Evolutionary conservation across 2,329 filamentous ascomycete species (phyloP).

Genomic region (Exophiala bonariae): DNA sequence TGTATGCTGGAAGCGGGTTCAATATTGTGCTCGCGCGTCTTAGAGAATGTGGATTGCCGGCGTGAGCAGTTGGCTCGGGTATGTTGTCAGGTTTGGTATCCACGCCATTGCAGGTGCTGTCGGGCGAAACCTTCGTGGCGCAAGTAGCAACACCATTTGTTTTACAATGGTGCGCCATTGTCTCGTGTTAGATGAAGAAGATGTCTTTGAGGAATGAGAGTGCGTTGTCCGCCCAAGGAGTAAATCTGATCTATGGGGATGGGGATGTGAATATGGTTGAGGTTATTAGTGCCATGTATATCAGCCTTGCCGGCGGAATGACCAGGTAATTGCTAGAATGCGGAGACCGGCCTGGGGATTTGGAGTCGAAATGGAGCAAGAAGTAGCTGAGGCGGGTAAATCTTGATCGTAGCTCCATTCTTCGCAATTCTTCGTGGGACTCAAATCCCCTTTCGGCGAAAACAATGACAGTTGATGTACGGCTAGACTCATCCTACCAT

Average conservation of each 20-base stretch:
- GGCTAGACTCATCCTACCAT: background rate
- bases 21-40: conserved; percentile 10
- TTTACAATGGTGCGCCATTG: conserved; percentile 10
- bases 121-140: conserved; percentile 1
- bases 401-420: too few species aligned
- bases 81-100: conserved; percentile 4
- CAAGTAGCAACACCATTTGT: background rate
- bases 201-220: too few species aligned
- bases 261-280: too few species aligned
- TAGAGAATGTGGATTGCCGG: conserved; percentile 6
- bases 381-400: conserved; percentile 3
- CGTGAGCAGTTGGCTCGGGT: conserved; percentile 12
- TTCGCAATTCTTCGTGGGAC: too few species aligned
- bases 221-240: conserved; percentile 6
- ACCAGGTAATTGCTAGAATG: background rate
- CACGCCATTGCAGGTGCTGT: conserved; percentile 9
- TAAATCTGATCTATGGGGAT: conserved; percentile 11
- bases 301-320: conserved; percentile 9
- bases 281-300: too few species aligned
- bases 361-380: too few species aligned
- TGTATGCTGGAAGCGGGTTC: conserved; percentile 12
- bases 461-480: background rate
- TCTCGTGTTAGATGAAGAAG: background rate
- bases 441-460: conserved; percentile 2
- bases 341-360: too few species aligned